phyloP scores from a whole-genome alignment of 768 basidiomycete species.

The Xerocomellus intermedius region DNA sequence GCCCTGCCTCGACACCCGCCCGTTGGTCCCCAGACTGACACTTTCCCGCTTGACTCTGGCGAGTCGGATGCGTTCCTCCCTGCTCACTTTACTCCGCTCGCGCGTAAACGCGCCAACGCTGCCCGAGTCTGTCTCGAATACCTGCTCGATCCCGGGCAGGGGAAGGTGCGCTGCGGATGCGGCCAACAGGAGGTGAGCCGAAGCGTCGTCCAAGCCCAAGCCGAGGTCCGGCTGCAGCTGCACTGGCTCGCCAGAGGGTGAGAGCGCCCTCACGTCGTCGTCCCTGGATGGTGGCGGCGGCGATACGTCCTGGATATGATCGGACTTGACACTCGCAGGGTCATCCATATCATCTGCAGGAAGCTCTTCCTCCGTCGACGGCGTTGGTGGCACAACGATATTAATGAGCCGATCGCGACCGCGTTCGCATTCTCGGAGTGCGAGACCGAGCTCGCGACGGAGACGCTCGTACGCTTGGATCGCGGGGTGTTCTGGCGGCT shows the following conservation, averaged over 20 bases:
- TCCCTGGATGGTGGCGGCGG: background rate
- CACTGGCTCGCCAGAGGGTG: constrained; percentile 27
- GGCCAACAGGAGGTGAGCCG: constrained; percentile 51
- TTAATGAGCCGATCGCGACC: constrained; percentile 65
- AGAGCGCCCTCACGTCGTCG: constrained; percentile 6
- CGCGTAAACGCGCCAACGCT: constrained; percentile 40
- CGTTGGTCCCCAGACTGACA: background rate
- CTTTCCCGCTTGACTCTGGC: constrained; percentile 46
- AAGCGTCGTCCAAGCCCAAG: constrained; percentile 49
- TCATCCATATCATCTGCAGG: background rate
- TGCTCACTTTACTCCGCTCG: constrained; percentile 62
- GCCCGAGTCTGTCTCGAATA: constrained; percentile 69
- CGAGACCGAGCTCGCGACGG: constrained; percentile 72
- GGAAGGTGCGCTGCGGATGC: constrained; percentile 56
- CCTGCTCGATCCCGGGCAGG: constrained; percentile 71
- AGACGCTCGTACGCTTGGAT: constrained; percentile 73
- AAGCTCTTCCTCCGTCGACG: constrained; percentile 39
- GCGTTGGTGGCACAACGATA: constrained; percentile 47
- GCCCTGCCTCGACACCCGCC: background rate
- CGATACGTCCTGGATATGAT: background rate
- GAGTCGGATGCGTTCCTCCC: constrained; percentile 72
- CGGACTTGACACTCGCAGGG: too few species aligned
- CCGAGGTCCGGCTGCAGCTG: background rate
- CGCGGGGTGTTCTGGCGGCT: constrained; percentile 43
- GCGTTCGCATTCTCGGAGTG: constrained; percentile 79